Percentiles rank a stretch among this genome's conserved stretches.
Evolutionary conservation across 176 grass and related monocot genomes (phyloP).

Genomic region (Eremochloa ophiuroides): DNA sequence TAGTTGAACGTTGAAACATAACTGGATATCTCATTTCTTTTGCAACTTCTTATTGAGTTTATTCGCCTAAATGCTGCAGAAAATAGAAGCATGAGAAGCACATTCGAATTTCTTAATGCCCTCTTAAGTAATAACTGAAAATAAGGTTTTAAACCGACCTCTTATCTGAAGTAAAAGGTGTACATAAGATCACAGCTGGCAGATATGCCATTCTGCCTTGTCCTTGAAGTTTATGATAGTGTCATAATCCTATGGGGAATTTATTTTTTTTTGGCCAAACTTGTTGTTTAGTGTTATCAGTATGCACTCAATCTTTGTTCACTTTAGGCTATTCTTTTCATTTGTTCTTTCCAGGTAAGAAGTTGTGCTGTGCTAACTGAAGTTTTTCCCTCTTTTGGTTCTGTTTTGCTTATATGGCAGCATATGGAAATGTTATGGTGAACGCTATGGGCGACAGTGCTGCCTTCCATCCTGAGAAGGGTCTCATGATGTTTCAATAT

Average conservation of each 20-base stretch:
- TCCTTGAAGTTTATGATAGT: conserved; percentile 5
- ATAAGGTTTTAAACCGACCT: conserved; percentile 15
- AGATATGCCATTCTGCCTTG: background rate
- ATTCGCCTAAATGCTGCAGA: conserved; percentile 22
- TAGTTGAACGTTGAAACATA: background rate
- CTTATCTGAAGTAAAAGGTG: conserved; percentile 15
- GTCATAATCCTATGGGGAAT: background rate
- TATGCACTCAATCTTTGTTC: background rate
- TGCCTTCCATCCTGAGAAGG: no score
- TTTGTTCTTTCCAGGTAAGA: conserved; percentile 10
- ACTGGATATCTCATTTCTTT: background rate
- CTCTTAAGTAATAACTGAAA: conserved; percentile 13
- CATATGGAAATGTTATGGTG: conserved; percentile 91
- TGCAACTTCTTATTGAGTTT: background rate
- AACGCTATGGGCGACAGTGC: conserved; percentile 79
- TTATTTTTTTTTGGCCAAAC: conserved; percentile 7
- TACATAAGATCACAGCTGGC: background rate
- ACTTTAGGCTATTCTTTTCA: background rate
- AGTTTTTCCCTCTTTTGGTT: conserved; percentile 25
- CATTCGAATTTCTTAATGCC: background rate
- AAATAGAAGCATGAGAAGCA: conserved; percentile 9
- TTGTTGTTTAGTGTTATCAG: background rate
- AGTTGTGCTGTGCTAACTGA: conserved; percentile 28
- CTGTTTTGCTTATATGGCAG: conserved; percentile 44
- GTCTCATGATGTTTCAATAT: no score